Evolutionary conservation across 768 basidiomycete species (phyloP).

Genomic region (Psilocybe cubensis): DNA sequence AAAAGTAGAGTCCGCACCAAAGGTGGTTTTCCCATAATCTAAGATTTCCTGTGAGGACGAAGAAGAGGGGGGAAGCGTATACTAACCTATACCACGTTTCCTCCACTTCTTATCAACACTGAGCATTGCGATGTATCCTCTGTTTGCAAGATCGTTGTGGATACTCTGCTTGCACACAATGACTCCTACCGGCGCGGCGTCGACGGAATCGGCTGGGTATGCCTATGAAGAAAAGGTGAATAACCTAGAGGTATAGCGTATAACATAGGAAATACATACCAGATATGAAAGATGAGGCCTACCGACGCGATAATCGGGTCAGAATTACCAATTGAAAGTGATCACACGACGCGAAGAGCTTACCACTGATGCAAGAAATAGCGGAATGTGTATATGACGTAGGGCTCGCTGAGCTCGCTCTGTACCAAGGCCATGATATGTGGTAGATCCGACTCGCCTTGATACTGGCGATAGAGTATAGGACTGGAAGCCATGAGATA

Average conservation of each 20-base stretch:
- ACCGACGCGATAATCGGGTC: slow-evolving; percentile 12
- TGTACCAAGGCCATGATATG: slow-evolving; percentile 88
- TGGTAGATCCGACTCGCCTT: slow-evolving; percentile 77
- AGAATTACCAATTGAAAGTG: slow-evolving; percentile 16
- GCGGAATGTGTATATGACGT: slow-evolving; percentile 94
- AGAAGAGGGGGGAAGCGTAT: slow-evolving; percentile 32
- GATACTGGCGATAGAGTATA: slow-evolving; percentile 73
- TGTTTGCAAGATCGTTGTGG: slow-evolving; percentile 73
- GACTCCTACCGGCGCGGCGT: slow-evolving; percentile 75
- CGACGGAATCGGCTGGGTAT: slow-evolving; percentile 46
- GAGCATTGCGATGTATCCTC: slow-evolving; percentile 99
- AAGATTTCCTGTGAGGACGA: slow-evolving; percentile 48
- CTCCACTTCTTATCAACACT: slow-evolving; percentile 85
- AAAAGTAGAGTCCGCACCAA: slow-evolving; percentile 40
- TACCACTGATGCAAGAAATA: slow-evolving; percentile 98
- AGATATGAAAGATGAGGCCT: slow-evolving; percentile 93
- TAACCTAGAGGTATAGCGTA: background rate
- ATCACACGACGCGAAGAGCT: slow-evolving; percentile 44
- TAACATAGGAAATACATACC: slow-evolving; percentile 36
- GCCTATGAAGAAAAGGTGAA: slow-evolving; percentile 43
- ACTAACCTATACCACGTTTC: slow-evolving; percentile 90
- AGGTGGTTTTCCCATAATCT: slow-evolving; percentile 49
- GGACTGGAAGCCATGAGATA: slow-evolving; percentile 37
- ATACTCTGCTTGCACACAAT: slow-evolving; percentile 97
- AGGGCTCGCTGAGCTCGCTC: slow-evolving; percentile 93